A percentile compares a stretch with the other conserved stretches of the same genome.
phyloP scores from a whole-genome alignment of 306 rosid species.

The Prunus davidiana region DNA sequence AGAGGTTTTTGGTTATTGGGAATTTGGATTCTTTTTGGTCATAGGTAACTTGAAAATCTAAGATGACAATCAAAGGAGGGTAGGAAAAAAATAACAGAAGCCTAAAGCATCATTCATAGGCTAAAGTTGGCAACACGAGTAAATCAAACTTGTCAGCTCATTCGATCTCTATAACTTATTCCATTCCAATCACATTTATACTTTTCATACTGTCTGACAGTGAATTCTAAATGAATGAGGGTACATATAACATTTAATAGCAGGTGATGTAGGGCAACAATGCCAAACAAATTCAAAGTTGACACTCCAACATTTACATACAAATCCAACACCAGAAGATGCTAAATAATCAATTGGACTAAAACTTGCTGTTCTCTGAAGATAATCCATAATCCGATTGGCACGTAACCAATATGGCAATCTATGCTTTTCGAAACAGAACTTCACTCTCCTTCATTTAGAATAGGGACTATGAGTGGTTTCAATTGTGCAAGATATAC shows the following conservation, averaged over 20 bases:
- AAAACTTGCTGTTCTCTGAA: conserved; percentile 35
- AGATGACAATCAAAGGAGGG: too few species aligned
- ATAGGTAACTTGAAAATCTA: too few species aligned
- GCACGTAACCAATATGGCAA: conserved; percentile 23
- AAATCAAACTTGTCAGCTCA: too few species aligned
- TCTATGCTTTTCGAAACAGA: conserved; percentile 13
- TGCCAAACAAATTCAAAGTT: conserved; percentile 25
- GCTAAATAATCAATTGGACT: conserved; percentile 29
- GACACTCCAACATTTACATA: conserved; percentile 44
- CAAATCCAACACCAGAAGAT: conserved; percentile 32
- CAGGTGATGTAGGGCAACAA: conserved; percentile 22
- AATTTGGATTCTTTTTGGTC: too few species aligned
- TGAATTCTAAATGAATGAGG: conserved; percentile 38
- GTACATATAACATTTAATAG: conserved; percentile 28
- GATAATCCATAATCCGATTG: conserved; percentile 22
- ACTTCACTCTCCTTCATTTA: conserved; percentile 66
- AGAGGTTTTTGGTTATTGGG: too few species aligned
- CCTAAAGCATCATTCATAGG: too few species aligned
- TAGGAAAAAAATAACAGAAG: too few species aligned
- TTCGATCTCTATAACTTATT: conserved; percentile 20
- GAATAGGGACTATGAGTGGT: conserved; percentile 80
- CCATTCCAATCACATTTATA: conserved; percentile 21
- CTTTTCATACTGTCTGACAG: conserved; percentile 10
- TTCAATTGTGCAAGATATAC: conserved; percentile 90
- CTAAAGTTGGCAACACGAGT: too few species aligned